These are phyloP conservation scores for Lagenaria siceraria DNA, from an alignment of 306 rosid species.

Conservation along the genomic window DNA sequence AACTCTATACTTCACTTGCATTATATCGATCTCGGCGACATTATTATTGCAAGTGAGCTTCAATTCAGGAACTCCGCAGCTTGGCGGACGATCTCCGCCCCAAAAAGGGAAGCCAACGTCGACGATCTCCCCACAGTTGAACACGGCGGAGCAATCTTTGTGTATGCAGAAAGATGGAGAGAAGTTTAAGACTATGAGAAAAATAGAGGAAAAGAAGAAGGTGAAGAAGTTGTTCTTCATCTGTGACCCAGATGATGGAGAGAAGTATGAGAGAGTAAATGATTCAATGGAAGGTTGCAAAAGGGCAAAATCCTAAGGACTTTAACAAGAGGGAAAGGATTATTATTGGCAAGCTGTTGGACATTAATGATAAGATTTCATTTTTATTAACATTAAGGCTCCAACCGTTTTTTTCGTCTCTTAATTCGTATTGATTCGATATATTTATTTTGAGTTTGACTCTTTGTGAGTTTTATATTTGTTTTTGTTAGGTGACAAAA, in stretches of 20 bases:
- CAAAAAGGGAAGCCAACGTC: constrained; percentile 1
- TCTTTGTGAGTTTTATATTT: not conserved
- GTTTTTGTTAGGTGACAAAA: not conserved
- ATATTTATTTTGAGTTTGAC: not conserved
- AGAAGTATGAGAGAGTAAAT: not conserved
- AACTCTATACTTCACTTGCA: not conserved
- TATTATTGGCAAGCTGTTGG: not conserved
- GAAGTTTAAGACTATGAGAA: not conserved
- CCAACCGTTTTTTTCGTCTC: not conserved
- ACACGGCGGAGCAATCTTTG: not conserved
- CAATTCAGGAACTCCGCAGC: not conserved
- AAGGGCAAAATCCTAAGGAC: not conserved
- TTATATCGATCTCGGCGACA: not conserved
- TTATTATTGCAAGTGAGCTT: constrained; percentile 2
- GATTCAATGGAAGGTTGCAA: not conserved
- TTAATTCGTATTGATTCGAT: not conserved
- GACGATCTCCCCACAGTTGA: not conserved
- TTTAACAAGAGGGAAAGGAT: not conserved
- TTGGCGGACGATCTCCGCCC: not conserved
- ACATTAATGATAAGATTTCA: not conserved
- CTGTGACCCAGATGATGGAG: not conserved
- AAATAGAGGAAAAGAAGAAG: not conserved
- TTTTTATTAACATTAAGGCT: not conserved
- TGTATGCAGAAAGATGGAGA: not conserved
- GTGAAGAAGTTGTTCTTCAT: not conserved